A percentile compares a stretch with the other conserved stretches of the same genome.
Evolutionary conservation across 2,329 filamentous ascomycete species (phyloP).

Genomic region (Fusarium vanettenii): DNA sequence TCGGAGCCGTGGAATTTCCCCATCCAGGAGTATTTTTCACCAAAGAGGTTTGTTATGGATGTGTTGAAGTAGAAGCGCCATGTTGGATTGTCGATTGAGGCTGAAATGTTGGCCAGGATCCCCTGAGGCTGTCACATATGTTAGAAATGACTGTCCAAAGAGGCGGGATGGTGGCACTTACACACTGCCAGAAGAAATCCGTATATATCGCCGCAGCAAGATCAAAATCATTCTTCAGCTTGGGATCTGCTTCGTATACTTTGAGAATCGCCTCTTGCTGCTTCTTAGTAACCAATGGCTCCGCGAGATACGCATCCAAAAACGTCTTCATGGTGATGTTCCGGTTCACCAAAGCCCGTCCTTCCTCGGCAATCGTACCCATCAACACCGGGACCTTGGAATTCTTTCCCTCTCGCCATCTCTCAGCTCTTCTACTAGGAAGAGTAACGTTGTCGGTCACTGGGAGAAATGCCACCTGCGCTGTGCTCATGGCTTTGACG

Average conservation of each 20-base stretch:
- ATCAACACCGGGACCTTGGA: conserved; percentile 39
- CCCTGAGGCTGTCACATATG: conserved; percentile 34
- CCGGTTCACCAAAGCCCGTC: conserved; percentile 34
- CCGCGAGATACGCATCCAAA: conserved; percentile 24
- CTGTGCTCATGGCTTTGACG: conserved; percentile 18
- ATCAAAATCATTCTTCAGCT: conserved; percentile 38
- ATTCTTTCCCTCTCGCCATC: conserved; percentile 33
- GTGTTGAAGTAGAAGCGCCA: conserved; percentile 45
- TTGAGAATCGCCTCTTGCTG: conserved; percentile 26
- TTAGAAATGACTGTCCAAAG: background rate
- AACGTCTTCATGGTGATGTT: conserved; percentile 37
- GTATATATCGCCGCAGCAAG: conserved; percentile 41
- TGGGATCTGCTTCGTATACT: conserved; percentile 23
- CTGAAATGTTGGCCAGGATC: conserved; percentile 36
- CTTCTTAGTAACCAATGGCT: conserved; percentile 11
- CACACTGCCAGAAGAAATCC: conserved; percentile 44
- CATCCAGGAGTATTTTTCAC: conserved; percentile 33
- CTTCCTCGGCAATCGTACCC: conserved; percentile 42
- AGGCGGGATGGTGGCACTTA: conserved; percentile 17
- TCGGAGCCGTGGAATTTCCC: conserved; percentile 45
- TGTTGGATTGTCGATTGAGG: conserved; percentile 28
- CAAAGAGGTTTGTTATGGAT: conserved; percentile 36
- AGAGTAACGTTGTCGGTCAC: conserved; percentile 37
- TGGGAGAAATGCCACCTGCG: conserved; percentile 15
- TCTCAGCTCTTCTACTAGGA: conserved; percentile 16